These are phyloP conservation scores for Hypoxylon sp. DNA, from an alignment of 2,329 filamentous ascomycete genomes.

Conservation along the genomic window DNA sequence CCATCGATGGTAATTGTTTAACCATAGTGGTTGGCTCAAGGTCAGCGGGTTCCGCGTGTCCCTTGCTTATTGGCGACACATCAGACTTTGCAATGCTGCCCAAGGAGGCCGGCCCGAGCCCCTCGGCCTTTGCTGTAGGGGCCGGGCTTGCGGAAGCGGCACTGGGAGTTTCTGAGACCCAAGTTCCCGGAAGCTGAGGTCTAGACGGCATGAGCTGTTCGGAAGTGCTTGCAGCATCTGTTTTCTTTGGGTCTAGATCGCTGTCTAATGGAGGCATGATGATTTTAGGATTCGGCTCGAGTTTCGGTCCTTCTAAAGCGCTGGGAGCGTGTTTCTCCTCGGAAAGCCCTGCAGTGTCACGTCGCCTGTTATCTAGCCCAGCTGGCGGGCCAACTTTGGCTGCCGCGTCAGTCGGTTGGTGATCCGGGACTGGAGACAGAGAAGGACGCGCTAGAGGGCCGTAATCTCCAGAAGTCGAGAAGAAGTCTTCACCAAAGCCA, in stretches of 20 bases:
- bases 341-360: slow-evolving; percentile 19
- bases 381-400: slow-evolving; percentile 7
- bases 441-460: slow-evolving; percentile 15
- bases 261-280: slow-evolving; percentile 27
- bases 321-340: slow-evolving; percentile 41
- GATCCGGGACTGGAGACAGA: slow-evolving; percentile 19
- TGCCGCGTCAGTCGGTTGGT: slow-evolving; percentile 9
- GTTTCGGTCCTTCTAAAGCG: slow-evolving; percentile 44
- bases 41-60: slow-evolving; percentile 43
- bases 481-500: slow-evolving; percentile 72
- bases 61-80: slow-evolving; percentile 38
- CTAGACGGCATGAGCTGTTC: slow-evolving; percentile 30
- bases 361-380: slow-evolving; percentile 16
- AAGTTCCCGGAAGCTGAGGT: slow-evolving; percentile 52
- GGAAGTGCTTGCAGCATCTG: slow-evolving; percentile 6
- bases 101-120: slow-evolving; percentile 26
- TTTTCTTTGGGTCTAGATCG: slow-evolving; percentile 30
- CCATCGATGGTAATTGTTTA: slow-evolving; percentile 44
- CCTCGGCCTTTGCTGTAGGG: slow-evolving; percentile 45
- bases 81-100: slow-evolving; percentile 37
- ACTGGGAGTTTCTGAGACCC: slow-evolving; percentile 52
- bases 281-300: slow-evolving; percentile 40
- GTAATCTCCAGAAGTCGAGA: slow-evolving; percentile 57
- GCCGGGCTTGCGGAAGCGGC: slow-evolving; percentile 44
- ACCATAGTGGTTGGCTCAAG: slow-evolving; percentile 45